Evolutionary conservation across 805 yeast genomes (phyloP).

Genomic region (Cyberlindnera mycetangii): DNA sequence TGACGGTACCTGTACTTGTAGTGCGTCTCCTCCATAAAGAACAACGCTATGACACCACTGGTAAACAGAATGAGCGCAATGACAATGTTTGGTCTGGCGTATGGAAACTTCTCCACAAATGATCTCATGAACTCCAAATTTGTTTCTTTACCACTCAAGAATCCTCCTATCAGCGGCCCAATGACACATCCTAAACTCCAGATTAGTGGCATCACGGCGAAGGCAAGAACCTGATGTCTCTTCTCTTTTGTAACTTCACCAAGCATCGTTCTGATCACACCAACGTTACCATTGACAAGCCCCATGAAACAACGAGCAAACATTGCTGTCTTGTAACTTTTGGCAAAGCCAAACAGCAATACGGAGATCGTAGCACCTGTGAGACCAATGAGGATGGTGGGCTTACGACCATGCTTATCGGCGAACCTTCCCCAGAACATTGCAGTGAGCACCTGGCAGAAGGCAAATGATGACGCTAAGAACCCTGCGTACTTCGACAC

Average conservation of each 20-base stretch:
- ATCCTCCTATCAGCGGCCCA: conserved; percentile 22
- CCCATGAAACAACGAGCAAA: conserved; percentile 19
- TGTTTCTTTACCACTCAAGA: conserved; percentile 13
- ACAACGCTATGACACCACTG: conserved; percentile 11
- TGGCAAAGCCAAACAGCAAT: conserved; percentile 18
- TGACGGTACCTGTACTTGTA: conserved; percentile 14
- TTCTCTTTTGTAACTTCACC: conserved; percentile 20
- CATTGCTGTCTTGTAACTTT: conserved; percentile 16
- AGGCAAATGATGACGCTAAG: conserved; percentile 17
- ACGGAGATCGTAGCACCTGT: conserved; percentile 14
- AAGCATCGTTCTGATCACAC: conserved; percentile 18
- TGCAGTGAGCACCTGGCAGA: conserved; percentile 16
- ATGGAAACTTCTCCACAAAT: conserved; percentile 12
- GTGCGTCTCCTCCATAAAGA: conserved; percentile 22
- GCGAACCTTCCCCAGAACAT: conserved; percentile 20
- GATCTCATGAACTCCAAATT: conserved; percentile 9
- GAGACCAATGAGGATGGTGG: conserved; percentile 16
- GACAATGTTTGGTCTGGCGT: conserved; percentile 18
- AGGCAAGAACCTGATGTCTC: conserved; percentile 19
- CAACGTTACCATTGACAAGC: conserved; percentile 19
- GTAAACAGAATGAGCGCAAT: conserved; percentile 6
- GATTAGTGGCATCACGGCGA: conserved; percentile 19
- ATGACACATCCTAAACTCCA: conserved; percentile 16
- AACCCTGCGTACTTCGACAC: conserved; percentile 20
- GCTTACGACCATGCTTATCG: conserved; percentile 19